These are phyloP conservation scores for Paraglomus brasilianum DNA, from an alignment of 192 early-diverging fungal species.

Conservation along the genomic window DNA sequence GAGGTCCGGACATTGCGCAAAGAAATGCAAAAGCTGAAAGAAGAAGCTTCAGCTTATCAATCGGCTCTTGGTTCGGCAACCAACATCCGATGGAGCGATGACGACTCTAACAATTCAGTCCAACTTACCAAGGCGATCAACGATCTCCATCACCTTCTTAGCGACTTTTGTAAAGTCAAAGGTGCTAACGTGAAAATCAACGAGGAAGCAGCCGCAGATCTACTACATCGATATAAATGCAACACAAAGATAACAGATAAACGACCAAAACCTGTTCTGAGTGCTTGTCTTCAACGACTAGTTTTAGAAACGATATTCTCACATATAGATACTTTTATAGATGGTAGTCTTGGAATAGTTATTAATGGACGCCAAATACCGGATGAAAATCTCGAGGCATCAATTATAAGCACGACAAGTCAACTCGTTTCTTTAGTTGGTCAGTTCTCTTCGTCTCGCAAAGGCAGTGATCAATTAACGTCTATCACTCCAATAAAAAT, in stretches of 20 bases:
- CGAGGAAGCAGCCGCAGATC: background rate
- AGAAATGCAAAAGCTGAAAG: slow-evolving; percentile 12
- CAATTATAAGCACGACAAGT: no score
- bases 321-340: no score
- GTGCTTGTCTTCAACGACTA: slow-evolving; percentile 21
- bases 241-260: background rate
- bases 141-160: slow-evolving; percentile 6
- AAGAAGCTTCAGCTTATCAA: slow-evolving; percentile 19
- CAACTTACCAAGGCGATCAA: slow-evolving; percentile 5
- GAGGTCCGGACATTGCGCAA: slow-evolving; percentile 4
- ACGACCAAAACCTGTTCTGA: slow-evolving; percentile 8
- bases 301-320: background rate
- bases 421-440: no score
- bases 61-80: slow-evolving; percentile 21
- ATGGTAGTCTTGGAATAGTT: no score
- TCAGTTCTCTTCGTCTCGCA: background rate
- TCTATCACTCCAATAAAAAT: background rate
- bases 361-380: no score
- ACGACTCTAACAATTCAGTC: slow-evolving; percentile 18
- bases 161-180: slow-evolving; percentile 11
- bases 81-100: slow-evolving; percentile 18
- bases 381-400: no score
- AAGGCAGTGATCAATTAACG: background rate
- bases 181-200: slow-evolving; percentile 13
- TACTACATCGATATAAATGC: slow-evolving; percentile 18